Percentiles rank a stretch among this genome's conserved stretches.
These are phyloP conservation scores for Groenewaldozyma salmanticensis DNA, from an alignment of 805 yeast genomes.

Conservation along the genomic window DNA sequence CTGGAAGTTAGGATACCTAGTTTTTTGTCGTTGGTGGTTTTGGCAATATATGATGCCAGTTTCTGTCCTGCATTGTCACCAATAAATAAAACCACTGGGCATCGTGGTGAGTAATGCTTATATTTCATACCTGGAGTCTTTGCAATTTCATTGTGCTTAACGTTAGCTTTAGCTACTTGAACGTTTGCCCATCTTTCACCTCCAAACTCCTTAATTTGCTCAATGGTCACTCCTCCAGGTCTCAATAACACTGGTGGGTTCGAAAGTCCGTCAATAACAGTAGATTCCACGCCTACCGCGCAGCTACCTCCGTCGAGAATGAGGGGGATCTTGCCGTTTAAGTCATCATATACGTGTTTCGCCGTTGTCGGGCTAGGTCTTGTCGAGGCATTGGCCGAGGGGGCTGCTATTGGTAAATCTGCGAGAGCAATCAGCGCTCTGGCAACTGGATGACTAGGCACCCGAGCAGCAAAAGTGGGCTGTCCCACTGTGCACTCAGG, in stretches of 20 bases:
- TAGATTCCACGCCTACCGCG: constrained; percentile 83
- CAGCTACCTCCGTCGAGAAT: constrained; percentile 90
- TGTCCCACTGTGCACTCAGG: constrained; percentile 76
- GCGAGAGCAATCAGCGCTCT: constrained; percentile 78
- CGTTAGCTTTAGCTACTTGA: constrained; percentile 48
- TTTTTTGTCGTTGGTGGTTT: not conserved
- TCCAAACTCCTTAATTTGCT: constrained; percentile 56
- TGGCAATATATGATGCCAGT: constrained; percentile 7
- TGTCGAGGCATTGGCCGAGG: constrained; percentile 95
- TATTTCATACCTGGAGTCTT: constrained; percentile 98
- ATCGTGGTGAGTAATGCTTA: constrained; percentile 87
- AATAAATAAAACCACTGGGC: constrained; percentile 61
- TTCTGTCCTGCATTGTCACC: constrained; percentile 33
- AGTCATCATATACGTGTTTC: constrained; percentile 70
- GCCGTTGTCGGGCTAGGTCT: constrained; percentile 91
- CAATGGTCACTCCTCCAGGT: constrained; percentile 89
- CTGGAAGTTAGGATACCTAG: constrained; percentile 8
- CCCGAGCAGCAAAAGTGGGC: constrained; percentile 81
- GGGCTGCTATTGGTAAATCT: constrained; percentile 91
- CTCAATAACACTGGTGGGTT: constrained; percentile 79
- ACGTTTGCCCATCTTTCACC: constrained; percentile 61
- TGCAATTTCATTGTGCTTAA: constrained; percentile 47
- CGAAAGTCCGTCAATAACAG: constrained; percentile 85
- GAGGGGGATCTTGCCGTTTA: constrained; percentile 68
- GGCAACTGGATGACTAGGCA: constrained; percentile 83